Evolutionary conservation across 2,329 filamentous ascomycete genomes (phyloP).

Genomic region (Diaporthe vaccinii): DNA sequence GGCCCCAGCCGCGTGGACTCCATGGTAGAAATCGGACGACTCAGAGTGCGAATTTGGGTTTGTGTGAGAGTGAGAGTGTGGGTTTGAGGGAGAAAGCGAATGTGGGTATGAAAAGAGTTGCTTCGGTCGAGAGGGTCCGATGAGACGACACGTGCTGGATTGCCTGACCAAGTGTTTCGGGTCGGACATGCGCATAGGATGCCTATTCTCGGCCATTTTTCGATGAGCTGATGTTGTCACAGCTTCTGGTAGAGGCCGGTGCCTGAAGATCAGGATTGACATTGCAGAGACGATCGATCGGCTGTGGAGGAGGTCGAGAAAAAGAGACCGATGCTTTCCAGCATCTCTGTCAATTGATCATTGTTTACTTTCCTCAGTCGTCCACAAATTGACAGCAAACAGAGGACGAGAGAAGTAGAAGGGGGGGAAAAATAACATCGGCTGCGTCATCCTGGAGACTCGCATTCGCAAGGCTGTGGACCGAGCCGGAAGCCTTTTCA

Average conservation of each 20-base stretch:
- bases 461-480: conserved; percentile 23
- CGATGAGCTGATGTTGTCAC: conserved; percentile 6
- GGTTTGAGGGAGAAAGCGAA: background rate
- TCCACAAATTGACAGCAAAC: background rate
- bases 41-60: background rate
- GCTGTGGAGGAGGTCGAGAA: background rate
- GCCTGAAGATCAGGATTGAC: conserved; percentile 33
- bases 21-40: background rate
- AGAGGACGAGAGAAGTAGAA: background rate
- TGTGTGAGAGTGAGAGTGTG: background rate
- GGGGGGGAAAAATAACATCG: background rate
- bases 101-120: background rate
- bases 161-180: conserved; percentile 20
- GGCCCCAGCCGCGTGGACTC: background rate
- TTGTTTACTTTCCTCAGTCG: background rate
- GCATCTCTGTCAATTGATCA: background rate
- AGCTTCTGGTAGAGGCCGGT: background rate
- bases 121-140: background rate
- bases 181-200: conserved; percentile 4
- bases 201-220: background rate
- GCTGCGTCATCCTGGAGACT: background rate
- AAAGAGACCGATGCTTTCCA: background rate
- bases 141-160: conserved; percentile 23
- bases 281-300: background rate
- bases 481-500: background rate